A percentile compares a stretch with the other conserved stretches of the same genome.
These are phyloP conservation scores for Talaromyces amestolkiae DNA, from an alignment of 2,329 filamentous ascomycete genomes.

Conservation along the genomic window DNA sequence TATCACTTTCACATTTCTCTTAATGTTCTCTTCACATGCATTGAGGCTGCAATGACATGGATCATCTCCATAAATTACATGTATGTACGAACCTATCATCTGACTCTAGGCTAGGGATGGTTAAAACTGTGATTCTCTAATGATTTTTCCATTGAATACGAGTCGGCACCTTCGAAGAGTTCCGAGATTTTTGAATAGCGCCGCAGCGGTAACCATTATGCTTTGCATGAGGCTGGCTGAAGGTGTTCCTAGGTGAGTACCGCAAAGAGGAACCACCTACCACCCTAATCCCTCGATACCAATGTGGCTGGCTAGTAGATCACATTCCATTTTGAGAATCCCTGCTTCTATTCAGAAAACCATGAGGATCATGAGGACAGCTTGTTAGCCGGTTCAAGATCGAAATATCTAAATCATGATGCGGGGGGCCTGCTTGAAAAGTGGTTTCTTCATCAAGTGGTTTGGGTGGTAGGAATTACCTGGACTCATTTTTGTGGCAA, in stretches of 20 bases:
- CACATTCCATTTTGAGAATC: too few relatives aligned
- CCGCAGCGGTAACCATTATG: not conserved
- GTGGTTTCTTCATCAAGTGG: too few relatives aligned
- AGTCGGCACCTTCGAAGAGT: not conserved
- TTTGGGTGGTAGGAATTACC: not conserved
- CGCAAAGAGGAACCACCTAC: not conserved
- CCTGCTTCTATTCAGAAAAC: too few relatives aligned
- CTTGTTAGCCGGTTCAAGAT: too few relatives aligned
- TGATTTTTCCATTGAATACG: not conserved
- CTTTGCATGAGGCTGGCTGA: not conserved
- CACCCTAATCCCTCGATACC: not conserved
- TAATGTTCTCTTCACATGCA: not conserved
- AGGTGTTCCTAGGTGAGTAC: not conserved
- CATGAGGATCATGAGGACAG: too few relatives aligned
- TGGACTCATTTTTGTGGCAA: not conserved
- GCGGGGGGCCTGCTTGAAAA: too few relatives aligned
- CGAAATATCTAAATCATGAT: too few relatives aligned
- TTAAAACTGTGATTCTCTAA: not conserved
- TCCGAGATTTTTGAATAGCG: not conserved
- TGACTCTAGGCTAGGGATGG: not conserved
- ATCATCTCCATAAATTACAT: too few relatives aligned
- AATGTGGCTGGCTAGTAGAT: too few relatives aligned
- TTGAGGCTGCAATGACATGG: not conserved
- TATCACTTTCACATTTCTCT: not conserved
- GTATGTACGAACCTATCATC: not conserved